Evolutionary conservation across 306 rosid genomes (phyloP).

Genomic region (Cicer cuneatum): DNA sequence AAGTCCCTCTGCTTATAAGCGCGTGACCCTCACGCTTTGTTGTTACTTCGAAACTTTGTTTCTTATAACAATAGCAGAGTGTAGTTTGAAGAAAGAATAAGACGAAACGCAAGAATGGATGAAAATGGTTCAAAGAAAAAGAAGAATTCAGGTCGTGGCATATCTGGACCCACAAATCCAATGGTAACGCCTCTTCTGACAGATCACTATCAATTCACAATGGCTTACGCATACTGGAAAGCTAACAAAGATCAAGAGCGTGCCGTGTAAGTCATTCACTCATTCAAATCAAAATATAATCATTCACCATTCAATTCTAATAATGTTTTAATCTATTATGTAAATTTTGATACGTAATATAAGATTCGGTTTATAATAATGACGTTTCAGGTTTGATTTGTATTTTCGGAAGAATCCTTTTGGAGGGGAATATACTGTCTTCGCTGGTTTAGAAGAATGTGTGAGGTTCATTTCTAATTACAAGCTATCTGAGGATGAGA

Average conservation of each 20-base stretch:
- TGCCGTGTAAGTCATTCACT: conserved; percentile 70
- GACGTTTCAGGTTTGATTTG: conserved; percentile 78
- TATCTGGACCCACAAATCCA: conserved; percentile 79
- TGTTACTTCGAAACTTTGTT: no score
- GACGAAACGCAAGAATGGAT: no score
- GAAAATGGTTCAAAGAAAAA: no score
- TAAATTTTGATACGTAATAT: conserved; percentile 29
- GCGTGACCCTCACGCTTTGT: no score
- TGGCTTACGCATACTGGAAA: conserved; percentile 99
- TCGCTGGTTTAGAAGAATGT: conserved; percentile 97
- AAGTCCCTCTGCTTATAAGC: no score
- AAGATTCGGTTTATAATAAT: conserved; percentile 13
- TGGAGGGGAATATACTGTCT: conserved; percentile 94
- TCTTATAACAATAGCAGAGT: no score
- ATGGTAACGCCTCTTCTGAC: conserved; percentile 97
- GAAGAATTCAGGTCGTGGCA: conserved; percentile 22
- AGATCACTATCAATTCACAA: conserved; percentile 97
- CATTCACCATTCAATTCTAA: not conserved
- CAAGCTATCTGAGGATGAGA: conserved; percentile 79
- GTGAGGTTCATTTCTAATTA: conserved; percentile 84
- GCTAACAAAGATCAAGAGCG: conserved; percentile 94
- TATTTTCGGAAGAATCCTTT: conserved; percentile 96
- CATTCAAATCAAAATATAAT: not conserved
- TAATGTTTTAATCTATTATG: not conserved
- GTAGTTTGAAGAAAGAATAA: no score